Conservation (phyloP, 148 eudicot genomes). For the Rhododendron molle region DNA sequence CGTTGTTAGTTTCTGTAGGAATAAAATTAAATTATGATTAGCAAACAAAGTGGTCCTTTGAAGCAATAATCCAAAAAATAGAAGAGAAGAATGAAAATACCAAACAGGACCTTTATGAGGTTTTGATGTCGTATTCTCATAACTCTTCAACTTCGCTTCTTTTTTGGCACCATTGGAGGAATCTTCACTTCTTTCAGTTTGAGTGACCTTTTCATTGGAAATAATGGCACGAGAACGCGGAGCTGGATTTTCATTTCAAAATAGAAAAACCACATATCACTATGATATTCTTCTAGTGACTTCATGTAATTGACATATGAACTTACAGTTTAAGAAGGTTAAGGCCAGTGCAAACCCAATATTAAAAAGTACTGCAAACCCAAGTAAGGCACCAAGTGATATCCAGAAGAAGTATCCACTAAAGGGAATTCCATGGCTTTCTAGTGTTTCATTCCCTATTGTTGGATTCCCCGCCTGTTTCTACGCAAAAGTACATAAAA, state of each 20-base stretch:
- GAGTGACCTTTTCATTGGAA: constrained; percentile 55
- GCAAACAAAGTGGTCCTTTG: neutral
- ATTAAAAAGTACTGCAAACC: constrained; percentile 41
- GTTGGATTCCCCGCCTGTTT: constrained; percentile 43
- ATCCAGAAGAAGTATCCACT: constrained; percentile 50
- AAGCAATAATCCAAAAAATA: neutral
- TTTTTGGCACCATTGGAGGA: neutral
- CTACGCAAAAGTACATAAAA: constrained; percentile 21
- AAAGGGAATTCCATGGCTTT: constrained; percentile 50
- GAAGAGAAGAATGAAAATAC: neutral
- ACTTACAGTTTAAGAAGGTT: constrained; percentile 60
- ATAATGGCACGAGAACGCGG: constrained; percentile 57
- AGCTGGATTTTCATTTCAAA: constrained; percentile 37
- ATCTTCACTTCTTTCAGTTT: constrained; percentile 25
- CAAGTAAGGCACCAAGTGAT: constrained; percentile 58
- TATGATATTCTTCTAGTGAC: neutral
- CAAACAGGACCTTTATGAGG: constrained; percentile 37
- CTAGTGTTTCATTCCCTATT: constrained; percentile 54
- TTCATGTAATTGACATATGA: neutral
- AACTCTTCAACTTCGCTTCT: constrained; percentile 5
- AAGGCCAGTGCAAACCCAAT: constrained; percentile 57
- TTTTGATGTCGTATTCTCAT: neutral
- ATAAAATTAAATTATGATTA: neutral
- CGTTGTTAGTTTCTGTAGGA: neutral
- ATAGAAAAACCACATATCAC: neutral